Evolutionary conservation across 192 early-diverging fungal species (phyloP).

Genomic region (Coemansia sp.): DNA sequence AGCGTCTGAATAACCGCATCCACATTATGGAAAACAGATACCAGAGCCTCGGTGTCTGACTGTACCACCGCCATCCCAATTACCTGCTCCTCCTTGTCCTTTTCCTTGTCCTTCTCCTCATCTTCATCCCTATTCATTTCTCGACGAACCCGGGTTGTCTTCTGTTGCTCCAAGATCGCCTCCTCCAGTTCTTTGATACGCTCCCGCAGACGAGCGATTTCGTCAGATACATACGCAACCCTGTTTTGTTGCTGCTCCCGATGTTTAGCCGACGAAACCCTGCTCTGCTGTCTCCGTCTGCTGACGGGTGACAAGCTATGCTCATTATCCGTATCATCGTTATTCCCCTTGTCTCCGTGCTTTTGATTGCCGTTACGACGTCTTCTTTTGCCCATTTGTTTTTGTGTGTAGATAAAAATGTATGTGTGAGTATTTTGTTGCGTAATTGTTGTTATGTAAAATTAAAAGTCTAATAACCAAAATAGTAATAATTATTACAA

Average conservation of each 20-base stretch:
- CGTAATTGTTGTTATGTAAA: no score
- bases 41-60: no score
- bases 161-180: neutral
- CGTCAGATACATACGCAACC: neutral
- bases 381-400: neutral
- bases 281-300: conserved; percentile 14
- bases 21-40: neutral
- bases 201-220: conserved; percentile 9
- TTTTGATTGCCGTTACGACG: neutral
- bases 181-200: neutral
- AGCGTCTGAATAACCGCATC: neutral
- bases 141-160: neutral
- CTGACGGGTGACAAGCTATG: conserved; percentile 18
- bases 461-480: neutral
- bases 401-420: no score
- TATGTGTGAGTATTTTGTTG: no score
- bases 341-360: neutral
- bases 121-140: neutral
- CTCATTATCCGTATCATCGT: neutral
- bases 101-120: neutral
- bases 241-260: conserved; percentile 20
- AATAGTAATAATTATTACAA: neutral
- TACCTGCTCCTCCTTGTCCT: no score
- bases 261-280: conserved; percentile 19
- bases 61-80: no score